Base-by-base conservation (phyloP, 164 flowering plant species). In the Akebia trifoliata region DNA sequence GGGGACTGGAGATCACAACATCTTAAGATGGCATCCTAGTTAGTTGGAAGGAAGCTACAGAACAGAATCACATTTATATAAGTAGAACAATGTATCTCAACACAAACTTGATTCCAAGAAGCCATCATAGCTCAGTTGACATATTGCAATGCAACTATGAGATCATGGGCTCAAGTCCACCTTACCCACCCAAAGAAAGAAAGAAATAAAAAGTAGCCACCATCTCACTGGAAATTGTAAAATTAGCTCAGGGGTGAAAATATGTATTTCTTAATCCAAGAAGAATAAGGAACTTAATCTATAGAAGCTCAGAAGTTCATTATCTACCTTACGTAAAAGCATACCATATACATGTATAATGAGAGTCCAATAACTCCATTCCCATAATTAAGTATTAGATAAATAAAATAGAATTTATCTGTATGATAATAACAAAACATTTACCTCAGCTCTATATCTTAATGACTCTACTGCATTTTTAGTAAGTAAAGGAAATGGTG, bases 371-470 rank as follows among this genome's bases (percentile, higher is more conserved):
- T n/a, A 2, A 1, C 17, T 40, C 44, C 21, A 14, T 15, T 0
- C 6, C 20, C 5, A 21, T n/a, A 18, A 40, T 21, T 2, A 40
- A 40, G 4, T 6, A 40, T 40, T 40, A 0, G 17, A 40, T 40
- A 40, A 17, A 42, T 42, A 2, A 14, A 37, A 36, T 53, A 53
- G 15, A 2, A 32, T 10, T 12, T 14, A 48, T 48, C 17, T 26
- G 8, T 25, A 21, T 2, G 46, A 32, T 53, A 25, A 26, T 26
- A 36, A 36, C 9, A 24, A 38, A 56, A 29, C 14, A 46, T 25
- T 69, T 74, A 90, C 99, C 96, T 94, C 97, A 66, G 87, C 93
- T 76, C 99, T 79, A 60, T 94, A 94, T 30, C 99, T 76, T 62
- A 94, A 78, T 29, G 89, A 83, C 69, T 94, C 99, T 64, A 90